Conservation (phyloP, 2,329 filamentous ascomycete genomes). For the Penicillium sp. region DNA sequence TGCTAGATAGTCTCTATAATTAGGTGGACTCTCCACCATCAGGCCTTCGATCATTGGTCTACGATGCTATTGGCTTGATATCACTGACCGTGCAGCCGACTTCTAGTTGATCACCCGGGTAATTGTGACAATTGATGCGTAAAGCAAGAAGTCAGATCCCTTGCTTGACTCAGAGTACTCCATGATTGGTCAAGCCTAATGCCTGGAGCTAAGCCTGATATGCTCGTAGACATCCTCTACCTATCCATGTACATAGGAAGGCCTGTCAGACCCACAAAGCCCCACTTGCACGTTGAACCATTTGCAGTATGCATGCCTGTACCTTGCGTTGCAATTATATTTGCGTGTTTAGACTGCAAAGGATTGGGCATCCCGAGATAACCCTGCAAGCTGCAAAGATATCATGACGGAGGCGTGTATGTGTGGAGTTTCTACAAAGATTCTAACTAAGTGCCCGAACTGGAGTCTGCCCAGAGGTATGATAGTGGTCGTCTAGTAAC, state of each 20-base stretch:
- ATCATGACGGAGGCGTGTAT: no score
- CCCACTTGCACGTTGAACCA: not conserved
- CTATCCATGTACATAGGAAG: not conserved
- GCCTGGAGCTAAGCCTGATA: not conserved
- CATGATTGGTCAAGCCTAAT: not conserved
- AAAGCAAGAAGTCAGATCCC: not conserved
- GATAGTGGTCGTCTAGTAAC: no score
- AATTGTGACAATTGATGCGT: not conserved
- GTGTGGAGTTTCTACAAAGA: no score
- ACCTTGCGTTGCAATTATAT: not conserved
- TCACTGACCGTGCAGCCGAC: not conserved
- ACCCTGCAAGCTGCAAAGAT: no score
- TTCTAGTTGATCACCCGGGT: not conserved
- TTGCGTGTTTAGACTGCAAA: not conserved
- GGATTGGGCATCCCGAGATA: no score
- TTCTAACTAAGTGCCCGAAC: no score
- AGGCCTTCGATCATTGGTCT: not conserved
- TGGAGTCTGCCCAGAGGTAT: not conserved
- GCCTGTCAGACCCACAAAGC: not conserved
- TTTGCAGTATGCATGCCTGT: not conserved
- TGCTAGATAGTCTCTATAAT: not conserved
- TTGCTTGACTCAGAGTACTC: not conserved
- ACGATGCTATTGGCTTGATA: not conserved
- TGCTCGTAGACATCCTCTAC: not conserved
- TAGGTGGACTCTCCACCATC: not conserved